phyloP scores from a whole-genome alignment of 2,329 filamentous ascomycete genomes.

The Colletotrichum nymphaeae region DNA sequence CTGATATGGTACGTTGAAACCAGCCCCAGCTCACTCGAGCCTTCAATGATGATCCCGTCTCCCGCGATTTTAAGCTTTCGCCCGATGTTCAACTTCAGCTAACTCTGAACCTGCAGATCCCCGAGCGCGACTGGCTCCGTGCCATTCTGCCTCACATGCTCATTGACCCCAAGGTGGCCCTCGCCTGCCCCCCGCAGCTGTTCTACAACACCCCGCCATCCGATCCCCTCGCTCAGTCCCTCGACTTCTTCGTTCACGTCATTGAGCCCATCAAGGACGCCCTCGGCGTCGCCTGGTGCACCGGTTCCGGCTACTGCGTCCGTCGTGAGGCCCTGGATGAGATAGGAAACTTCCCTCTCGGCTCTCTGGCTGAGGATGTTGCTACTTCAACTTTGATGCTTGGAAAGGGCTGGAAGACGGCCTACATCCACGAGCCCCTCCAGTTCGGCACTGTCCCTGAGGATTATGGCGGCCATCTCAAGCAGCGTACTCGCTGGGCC shows the following conservation, averaged over 20 bases:
- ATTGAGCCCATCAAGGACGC: conserved; percentile 62
- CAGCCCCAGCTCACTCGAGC: not conserved
- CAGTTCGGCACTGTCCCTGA: conserved; percentile 71
- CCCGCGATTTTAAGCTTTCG: not conserved
- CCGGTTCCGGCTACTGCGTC: conserved; percentile 71
- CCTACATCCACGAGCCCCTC: conserved; percentile 68
- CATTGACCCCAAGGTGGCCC: conserved; percentile 65
- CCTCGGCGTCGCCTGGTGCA: conserved; percentile 70
- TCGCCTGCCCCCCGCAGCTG: conserved; percentile 70
- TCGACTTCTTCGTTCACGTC: conserved; percentile 68
- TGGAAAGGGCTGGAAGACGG: conserved; percentile 71
- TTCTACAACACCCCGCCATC: conserved; percentile 72
- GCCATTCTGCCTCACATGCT: conserved; percentile 69
- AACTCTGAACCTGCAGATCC: conserved; percentile 55
- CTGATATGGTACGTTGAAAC: conserved; percentile 66
- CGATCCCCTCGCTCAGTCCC: conserved; percentile 68
- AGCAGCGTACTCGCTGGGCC: conserved; percentile 68
- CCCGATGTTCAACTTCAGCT: not conserved
- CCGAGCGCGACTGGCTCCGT: conserved; percentile 69
- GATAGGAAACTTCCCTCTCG: conserved; percentile 71
- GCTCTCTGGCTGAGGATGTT: conserved; percentile 70
- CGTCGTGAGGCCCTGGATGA: conserved; percentile 69
- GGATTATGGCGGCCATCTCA: conserved; percentile 65
- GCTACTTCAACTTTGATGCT: conserved; percentile 69
- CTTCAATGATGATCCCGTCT: conserved; percentile 20